A percentile compares a stretch with the other conserved stretches of the same genome.
These are phyloP conservation scores for Hymenoscyphus fructigenus DNA, from an alignment of 2,329 filamentous ascomycete genomes.

Conservation along the genomic window DNA sequence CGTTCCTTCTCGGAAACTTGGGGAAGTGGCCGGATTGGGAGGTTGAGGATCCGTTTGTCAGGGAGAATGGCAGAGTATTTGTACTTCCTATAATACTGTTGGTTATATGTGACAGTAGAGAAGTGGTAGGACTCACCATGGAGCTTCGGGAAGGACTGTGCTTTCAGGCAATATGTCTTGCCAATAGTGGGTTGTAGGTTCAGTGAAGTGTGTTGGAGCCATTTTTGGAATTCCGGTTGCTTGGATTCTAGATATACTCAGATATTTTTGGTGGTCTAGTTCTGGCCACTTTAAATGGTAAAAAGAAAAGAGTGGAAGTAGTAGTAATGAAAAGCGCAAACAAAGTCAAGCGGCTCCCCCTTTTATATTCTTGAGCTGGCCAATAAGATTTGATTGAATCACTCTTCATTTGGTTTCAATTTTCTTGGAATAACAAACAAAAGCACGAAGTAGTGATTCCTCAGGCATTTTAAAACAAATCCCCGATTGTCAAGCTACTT, in stretches of 20 bases:
- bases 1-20: not conserved
- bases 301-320: too few species aligned
- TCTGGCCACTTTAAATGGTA: too few species aligned
- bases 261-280: too few species aligned
- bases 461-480: too few species aligned
- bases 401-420: too few species aligned
- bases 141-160: slow-evolving; percentile 6
- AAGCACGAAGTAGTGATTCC: too few species aligned
- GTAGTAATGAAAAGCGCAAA: not conserved
- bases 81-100: slow-evolving; percentile 16
- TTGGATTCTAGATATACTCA: too few species aligned
- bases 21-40: slow-evolving; percentile 28
- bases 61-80: slow-evolving; percentile 27
- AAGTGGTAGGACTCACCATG: slow-evolving; percentile 15
- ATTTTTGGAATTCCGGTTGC: slow-evolving; percentile 4
- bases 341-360: too few species aligned
- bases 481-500: too few species aligned
- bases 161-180: slow-evolving; percentile 24
- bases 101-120: not conserved
- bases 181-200: slow-evolving; percentile 32
- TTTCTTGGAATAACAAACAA: too few species aligned
- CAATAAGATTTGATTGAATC: too few species aligned
- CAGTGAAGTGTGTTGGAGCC: slow-evolving; percentile 24
- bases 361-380: too few species aligned
- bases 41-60: slow-evolving; percentile 24